Conservation (phyloP, 495 filamentous ascomycete genomes). For the Aspergillus kassunensis region DNA sequence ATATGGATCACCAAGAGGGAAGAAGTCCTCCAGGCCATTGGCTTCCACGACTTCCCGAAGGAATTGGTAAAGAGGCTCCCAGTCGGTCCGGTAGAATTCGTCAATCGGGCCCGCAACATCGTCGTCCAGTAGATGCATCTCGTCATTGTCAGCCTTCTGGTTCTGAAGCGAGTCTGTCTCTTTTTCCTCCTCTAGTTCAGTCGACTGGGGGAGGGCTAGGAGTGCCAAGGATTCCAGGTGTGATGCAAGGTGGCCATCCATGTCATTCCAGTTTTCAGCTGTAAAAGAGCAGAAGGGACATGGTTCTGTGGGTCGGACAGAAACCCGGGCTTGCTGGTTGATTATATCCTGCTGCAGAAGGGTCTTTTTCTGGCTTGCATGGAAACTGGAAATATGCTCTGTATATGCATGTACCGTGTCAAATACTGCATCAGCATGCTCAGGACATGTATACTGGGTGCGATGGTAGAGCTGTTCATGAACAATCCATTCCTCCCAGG, state of each 20-base stretch:
- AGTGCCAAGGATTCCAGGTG: background rate
- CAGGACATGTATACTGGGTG: background rate
- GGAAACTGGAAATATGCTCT: background rate
- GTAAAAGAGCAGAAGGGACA: background rate
- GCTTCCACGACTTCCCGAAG: background rate
- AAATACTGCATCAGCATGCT: background rate
- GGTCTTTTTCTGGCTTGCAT: background rate
- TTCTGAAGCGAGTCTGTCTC: background rate
- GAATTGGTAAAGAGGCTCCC: too few relatives aligned
- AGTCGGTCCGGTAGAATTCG: background rate
- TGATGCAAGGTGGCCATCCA: background rate
- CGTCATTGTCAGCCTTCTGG: background rate
- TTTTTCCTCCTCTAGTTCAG: background rate
- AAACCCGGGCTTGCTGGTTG: background rate
- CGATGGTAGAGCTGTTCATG: conserved; percentile 3
- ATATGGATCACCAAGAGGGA: background rate
- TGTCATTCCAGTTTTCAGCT: background rate
- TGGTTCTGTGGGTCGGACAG: background rate
- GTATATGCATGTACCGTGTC: background rate
- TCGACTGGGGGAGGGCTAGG: background rate
- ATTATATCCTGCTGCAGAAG: background rate
- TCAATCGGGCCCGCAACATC: background rate
- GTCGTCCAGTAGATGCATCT: background rate
- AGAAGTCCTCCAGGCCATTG: background rate
- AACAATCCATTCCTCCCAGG: conserved; percentile 5